Evolutionary conservation across 1,284 basidiomycete genomes (phyloP), one percentile per base, ranked within the genome.

Genomic region (Amylostereum areolatum): DNA sequence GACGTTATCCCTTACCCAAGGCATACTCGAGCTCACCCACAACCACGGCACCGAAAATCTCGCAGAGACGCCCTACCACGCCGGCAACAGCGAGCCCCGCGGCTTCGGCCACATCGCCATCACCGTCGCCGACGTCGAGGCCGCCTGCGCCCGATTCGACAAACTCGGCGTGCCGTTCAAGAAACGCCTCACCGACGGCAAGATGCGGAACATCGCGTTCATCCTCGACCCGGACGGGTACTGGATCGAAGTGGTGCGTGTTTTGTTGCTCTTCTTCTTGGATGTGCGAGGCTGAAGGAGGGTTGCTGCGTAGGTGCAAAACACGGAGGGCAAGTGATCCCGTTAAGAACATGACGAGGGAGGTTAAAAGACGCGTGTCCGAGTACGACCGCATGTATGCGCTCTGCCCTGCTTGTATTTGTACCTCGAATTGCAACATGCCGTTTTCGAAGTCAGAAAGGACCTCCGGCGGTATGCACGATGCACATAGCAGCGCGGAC

Each of bases 61-160:
- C 9, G 47, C 36, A 10, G 29, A 31, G 89, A 96, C 66, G 59
- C 81, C 52, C 40, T 95, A 96, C 66, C 75, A 81, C 10, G 84
- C 67, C 57, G 94, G 93, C 1, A 97, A 97, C 69, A 65, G 77
- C 4, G 91, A 95, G n/a, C 88, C 88, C 37, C 74, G 74, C 50
- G 85, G 85, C 6, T 95, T 94, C 60, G 91, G 92, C 1, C 91
- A 95, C 66, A 92, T 95, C 58, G 89, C 89, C 49, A 84, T 93
- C 63, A 77, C 83, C 1, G 90, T 94, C 43, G 87, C 89, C 57
- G 77, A 97, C 63, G 76, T 98, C 57, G 75, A 94, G 54, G 80
- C 77, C 53, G 89, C 94, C 2, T 96, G 92, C 58, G 84, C 77
- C 43, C 80, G 92, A 36, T 92, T 99, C 55, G 91, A 93, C 58